Evolutionary conservation across 352 stramenopile genomes (phyloP).

Genomic region (Phytophthora syringae): DNA sequence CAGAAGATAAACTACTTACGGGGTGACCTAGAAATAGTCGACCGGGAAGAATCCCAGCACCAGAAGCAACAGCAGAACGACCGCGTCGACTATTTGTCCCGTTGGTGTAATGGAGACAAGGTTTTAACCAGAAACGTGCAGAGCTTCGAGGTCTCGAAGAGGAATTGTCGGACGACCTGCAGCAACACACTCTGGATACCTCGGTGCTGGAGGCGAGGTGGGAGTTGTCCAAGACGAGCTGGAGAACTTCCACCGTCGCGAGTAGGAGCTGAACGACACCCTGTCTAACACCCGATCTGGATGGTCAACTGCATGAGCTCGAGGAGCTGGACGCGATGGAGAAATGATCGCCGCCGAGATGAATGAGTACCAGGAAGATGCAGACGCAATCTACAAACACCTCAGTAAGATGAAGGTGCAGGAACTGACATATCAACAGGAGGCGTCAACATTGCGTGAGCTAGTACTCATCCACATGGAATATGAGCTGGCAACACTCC

Average conservation of each 20-base stretch:
- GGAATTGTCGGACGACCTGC: constrained; percentile 64
- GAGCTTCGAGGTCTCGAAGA: constrained; percentile 75
- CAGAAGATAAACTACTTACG: constrained; percentile 57
- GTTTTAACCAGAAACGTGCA: constrained; percentile 61
- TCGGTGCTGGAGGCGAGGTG: constrained; percentile 75
- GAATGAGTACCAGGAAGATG: constrained; percentile 63
- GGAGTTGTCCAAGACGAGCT: constrained; percentile 57
- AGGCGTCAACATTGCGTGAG: constrained; percentile 48
- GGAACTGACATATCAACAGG: constrained; percentile 64
- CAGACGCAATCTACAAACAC: constrained; percentile 74
- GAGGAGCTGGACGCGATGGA: constrained; percentile 62
- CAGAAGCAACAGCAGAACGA: constrained; percentile 57
- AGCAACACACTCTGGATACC: constrained; percentile 77
- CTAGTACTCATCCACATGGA: constrained; percentile 58
- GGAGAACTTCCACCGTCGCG: constrained; percentile 39
- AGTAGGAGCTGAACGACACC: constrained; percentile 62
- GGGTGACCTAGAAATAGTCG: constrained; percentile 48
- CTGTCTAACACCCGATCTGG: constrained; percentile 74
- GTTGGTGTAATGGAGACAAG: no score
- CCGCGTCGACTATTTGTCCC: constrained; percentile 60
- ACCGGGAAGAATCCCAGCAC: constrained; percentile 49
- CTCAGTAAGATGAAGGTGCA: constrained; percentile 76
- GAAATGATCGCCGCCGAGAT: constrained; percentile 54
- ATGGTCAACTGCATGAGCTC: constrained; percentile 60
- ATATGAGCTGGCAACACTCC: constrained; percentile 51